phyloP scores from a whole-genome alignment of 345 rosid genomes.

The Draba incana region DNA sequence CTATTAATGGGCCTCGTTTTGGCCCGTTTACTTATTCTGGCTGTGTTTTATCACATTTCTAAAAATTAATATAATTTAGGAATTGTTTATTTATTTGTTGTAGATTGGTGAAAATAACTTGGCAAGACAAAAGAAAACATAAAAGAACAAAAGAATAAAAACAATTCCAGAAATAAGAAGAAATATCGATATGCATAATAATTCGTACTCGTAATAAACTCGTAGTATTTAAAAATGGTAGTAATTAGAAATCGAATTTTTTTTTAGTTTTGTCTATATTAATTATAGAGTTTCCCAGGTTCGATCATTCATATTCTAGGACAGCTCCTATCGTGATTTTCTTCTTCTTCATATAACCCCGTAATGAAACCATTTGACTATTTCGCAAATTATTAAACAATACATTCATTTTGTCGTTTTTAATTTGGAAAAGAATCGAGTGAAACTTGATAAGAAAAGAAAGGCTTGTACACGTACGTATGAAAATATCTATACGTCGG shows the following conservation, averaged over 20 bases:
- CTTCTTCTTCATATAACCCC: neutral
- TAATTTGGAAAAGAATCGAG: neutral
- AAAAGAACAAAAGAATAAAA: constrained; percentile 28
- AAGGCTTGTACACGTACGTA: constrained; percentile 1
- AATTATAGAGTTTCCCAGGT: neutral
- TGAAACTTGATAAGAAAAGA: neutral
- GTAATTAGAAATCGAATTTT: neutral
- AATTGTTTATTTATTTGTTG: too few relatives aligned
- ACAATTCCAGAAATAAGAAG: neutral
- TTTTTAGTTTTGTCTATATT: neutral
- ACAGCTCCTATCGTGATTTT: neutral
- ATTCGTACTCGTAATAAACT: neutral
- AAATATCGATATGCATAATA: neutral
- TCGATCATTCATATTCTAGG: neutral
- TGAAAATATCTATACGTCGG: neutral
- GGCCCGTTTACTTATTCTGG: constrained; percentile 32
- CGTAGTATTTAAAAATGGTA: neutral
- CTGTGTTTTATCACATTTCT: neutral
- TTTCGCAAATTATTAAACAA: neutral
- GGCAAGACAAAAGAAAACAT: constrained; percentile 29
- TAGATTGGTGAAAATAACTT: neutral
- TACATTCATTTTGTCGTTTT: neutral
- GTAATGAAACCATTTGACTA: neutral
- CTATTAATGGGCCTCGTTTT: constrained; percentile 31
- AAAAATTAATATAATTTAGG: too few relatives aligned